phyloP scores from a whole-genome alignment of 805 yeast species.

The Nakazawaea ambrosiae region DNA sequence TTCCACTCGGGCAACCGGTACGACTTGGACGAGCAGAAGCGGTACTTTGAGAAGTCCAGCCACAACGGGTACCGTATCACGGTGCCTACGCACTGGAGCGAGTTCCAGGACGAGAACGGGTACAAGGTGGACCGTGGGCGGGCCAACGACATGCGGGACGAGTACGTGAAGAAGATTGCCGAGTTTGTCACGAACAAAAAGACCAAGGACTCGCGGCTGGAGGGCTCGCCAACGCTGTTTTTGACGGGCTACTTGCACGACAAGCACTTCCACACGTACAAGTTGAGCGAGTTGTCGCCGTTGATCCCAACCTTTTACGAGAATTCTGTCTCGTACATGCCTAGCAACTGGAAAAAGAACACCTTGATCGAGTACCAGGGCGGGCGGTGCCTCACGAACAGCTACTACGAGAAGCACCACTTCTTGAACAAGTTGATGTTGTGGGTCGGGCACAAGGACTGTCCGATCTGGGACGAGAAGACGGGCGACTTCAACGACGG shows the following conservation, averaged over 20 bases:
- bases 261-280: slow-evolving; percentile 11
- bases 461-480: slow-evolving; percentile 10
- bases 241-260: slow-evolving; percentile 6
- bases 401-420: slow-evolving; percentile 6
- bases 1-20: slow-evolving; percentile 11
- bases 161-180: slow-evolving; percentile 6
- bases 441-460: slow-evolving; percentile 8
- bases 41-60: slow-evolving; percentile 6
- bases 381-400: slow-evolving; percentile 4
- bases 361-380: slow-evolving; percentile 10
- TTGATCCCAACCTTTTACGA: slow-evolving; percentile 37
- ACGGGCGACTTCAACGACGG: slow-evolving; percentile 7
- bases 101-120: slow-evolving; percentile 6
- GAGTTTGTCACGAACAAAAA: slow-evolving; percentile 3
- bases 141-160: slow-evolving; percentile 6
- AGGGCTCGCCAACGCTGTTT: slow-evolving; percentile 5
- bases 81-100: slow-evolving; percentile 3
- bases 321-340: slow-evolving; percentile 10
- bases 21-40: slow-evolving; percentile 7
- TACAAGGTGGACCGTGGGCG: slow-evolving; percentile 1
- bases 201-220: slow-evolving; percentile 7
- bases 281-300: slow-evolving; percentile 34
- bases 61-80: slow-evolving; percentile 6
- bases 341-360: slow-evolving; percentile 10
- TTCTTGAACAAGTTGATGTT: slow-evolving; percentile 7